Conservation (phyloP, 495 filamentous ascomycete genomes). For the Mytilinidion resinicola region DNA sequence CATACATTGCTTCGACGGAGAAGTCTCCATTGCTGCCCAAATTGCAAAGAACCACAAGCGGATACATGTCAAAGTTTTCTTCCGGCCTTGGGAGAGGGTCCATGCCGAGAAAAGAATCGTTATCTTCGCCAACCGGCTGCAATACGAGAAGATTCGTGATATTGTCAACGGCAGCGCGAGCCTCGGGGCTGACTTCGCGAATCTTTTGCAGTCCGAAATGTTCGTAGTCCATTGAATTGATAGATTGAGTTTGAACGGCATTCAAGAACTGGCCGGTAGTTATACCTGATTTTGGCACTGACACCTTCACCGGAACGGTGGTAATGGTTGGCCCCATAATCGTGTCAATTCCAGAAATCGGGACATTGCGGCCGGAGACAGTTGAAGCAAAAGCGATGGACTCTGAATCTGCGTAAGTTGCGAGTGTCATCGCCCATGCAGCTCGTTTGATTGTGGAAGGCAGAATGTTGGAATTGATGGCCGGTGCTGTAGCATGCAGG, state of each 20-base stretch:
- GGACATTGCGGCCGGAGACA: constrained; percentile 48
- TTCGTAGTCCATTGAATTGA: constrained; percentile 46
- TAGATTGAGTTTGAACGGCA: constrained; percentile 40
- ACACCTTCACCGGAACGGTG: constrained; percentile 35
- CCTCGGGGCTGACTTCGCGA: constrained; percentile 52
- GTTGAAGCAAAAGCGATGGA: constrained; percentile 53
- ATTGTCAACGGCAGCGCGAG: constrained; percentile 55
- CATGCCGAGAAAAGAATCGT: constrained; percentile 18
- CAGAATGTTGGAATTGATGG: constrained; percentile 29
- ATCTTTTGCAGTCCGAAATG: constrained; percentile 61
- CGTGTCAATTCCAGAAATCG: constrained; percentile 44
- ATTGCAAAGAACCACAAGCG: constrained; percentile 23
- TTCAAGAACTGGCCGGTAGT: constrained; percentile 39
- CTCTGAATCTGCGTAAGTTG: constrained; percentile 39
- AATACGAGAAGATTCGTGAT: constrained; percentile 54
- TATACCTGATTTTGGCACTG: constrained; percentile 34
- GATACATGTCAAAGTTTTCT: constrained; percentile 27
- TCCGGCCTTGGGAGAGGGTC: constrained; percentile 18
- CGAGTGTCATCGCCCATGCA: constrained; percentile 48
- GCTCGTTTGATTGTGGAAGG: constrained; percentile 46
- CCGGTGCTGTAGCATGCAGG: background rate
- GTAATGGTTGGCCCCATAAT: constrained; percentile 51
- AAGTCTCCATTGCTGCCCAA: constrained; percentile 4
- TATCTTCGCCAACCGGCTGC: constrained; percentile 35
- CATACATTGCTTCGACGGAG: constrained; percentile 14